Evolutionary conservation across 768 basidiomycete genomes (phyloP), one percentile per base, ranked within the genome.

Genomic region (Leucogyrophana mollusca): DNA sequence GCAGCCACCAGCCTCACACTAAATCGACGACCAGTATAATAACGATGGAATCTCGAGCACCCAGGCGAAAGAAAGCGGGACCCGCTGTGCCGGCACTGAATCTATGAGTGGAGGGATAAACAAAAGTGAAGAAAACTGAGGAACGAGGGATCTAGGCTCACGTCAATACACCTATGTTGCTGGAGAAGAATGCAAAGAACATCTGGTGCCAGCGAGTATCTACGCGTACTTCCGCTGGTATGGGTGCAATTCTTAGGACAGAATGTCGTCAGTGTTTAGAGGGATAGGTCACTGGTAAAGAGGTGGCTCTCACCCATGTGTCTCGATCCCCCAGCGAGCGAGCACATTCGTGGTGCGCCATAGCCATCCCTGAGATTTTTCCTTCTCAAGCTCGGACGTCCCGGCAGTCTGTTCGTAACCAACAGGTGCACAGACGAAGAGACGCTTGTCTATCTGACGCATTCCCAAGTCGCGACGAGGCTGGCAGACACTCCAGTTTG

Each of bases 101-200:
- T 5, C 76, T 77, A 35, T 22, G 25, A 24, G 14, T 22, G 17
- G 8, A 30, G 6, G 27, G 27, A 30, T 30, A 30, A 7, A 13
- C 27, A 7, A 7, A 9, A 8, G 6, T 21, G 35, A 7, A 7
- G 13, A 13, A 13, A 30, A 25, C 46, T 21, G 51, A 13, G 17
- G 16, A 11, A 25, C 30, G 42, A 14, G 39, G 17, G 16, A 14
- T 9, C 30, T 24, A 11, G 13, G 61, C 74, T 24, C 47, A 76
- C 71, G 61, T 46, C 35, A 75, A 57, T 23, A 77, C 60, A 48
- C 74, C 73, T 58, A 74, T 61, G 46, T 71, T 73, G 21, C 69
- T 61, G 21, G 75, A 73, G 50, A 77, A 71, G 76, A 76, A 77
- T n/a, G 74, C 67, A 53, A 77, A 76, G 52, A 76, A 77, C 61